A percentile compares a stretch with the other conserved stretches of the same genome.
Conservation (phyloP, 257 asterid genomes). For the Jasminum sambac region DNA sequence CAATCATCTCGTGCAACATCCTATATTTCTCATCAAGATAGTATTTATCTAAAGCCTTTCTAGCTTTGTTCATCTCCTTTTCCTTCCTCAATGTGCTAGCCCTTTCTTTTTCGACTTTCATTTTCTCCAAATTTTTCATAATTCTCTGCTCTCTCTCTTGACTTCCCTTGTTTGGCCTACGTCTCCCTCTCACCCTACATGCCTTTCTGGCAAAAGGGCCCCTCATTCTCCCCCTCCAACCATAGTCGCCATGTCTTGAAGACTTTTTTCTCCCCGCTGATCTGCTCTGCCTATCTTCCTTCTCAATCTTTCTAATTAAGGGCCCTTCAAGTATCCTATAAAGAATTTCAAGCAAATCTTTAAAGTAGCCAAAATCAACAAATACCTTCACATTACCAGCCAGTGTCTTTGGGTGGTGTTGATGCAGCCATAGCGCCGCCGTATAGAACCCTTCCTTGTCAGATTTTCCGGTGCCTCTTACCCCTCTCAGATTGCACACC, state of each 20-base stretch:
- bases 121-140: too few relatives aligned
- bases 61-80: constrained; percentile 8
- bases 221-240: too few relatives aligned
- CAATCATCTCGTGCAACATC: constrained; percentile 39
- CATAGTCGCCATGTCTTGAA: too few relatives aligned
- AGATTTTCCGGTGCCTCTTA: constrained; percentile 46
- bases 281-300: neutral
- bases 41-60: constrained; percentile 36
- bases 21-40: constrained; percentile 37
- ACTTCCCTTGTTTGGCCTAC: neutral
- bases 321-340: constrained; percentile 42
- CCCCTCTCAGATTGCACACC: constrained; percentile 41
- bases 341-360: constrained; percentile 39
- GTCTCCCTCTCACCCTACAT: too few relatives aligned
- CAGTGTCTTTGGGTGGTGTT: constrained; percentile 42
- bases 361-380: constrained; percentile 43
- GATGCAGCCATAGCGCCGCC: constrained; percentile 40
- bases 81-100: too few relatives aligned
- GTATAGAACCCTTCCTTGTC: constrained; percentile 44
- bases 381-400: constrained; percentile 28
- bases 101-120: too few relatives aligned
- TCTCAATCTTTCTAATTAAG: constrained; percentile 8
- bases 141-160: neutral
- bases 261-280: constrained; percentile 10
- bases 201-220: too few relatives aligned